Evolutionary conservation across 805 yeast genomes (phyloP).

Genomic region (Wickerhamiella sergipiensis): DNA sequence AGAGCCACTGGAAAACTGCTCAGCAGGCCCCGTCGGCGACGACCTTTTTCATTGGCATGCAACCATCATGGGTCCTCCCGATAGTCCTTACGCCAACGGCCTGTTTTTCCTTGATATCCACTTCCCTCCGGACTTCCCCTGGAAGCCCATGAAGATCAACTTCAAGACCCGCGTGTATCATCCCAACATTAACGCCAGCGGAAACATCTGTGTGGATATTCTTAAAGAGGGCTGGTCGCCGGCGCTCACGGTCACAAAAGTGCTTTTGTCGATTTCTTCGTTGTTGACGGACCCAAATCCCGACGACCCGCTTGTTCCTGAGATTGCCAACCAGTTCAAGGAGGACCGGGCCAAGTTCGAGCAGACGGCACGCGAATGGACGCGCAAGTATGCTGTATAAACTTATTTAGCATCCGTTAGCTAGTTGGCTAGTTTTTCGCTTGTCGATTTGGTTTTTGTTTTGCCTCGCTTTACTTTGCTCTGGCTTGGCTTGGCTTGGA

Average conservation of each 20-base stretch:
- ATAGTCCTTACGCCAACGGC: slow-evolving; percentile 78
- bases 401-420: background rate
- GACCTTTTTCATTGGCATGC: slow-evolving; percentile 99
- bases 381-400: slow-evolving; percentile 90
- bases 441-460: background rate
- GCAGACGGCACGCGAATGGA: slow-evolving; percentile 97
- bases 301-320: slow-evolving; percentile 97
- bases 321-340: slow-evolving; percentile 92
- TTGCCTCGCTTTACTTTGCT: no score
- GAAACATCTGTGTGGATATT: slow-evolving; percentile 92
- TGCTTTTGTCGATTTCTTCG: slow-evolving; percentile 86
- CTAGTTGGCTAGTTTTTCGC: no score
- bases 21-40: slow-evolving; percentile 98
- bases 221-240: slow-evolving; percentile 99
- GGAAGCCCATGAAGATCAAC: slow-evolving; percentile 89
- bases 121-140: slow-evolving; percentile 98
- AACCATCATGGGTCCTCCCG: slow-evolving; percentile 97
- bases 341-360: slow-evolving; percentile 89
- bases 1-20: slow-evolving; percentile 97
- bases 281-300: slow-evolving; percentile 96
- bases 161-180: slow-evolving; percentile 95
- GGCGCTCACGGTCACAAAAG: slow-evolving; percentile 91
- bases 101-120: slow-evolving; percentile 91
- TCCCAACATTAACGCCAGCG: slow-evolving; percentile 92
- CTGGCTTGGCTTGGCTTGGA: no score